Conservation (phyloP, 148 eudicot species). For the Silene uniflora region DNA sequence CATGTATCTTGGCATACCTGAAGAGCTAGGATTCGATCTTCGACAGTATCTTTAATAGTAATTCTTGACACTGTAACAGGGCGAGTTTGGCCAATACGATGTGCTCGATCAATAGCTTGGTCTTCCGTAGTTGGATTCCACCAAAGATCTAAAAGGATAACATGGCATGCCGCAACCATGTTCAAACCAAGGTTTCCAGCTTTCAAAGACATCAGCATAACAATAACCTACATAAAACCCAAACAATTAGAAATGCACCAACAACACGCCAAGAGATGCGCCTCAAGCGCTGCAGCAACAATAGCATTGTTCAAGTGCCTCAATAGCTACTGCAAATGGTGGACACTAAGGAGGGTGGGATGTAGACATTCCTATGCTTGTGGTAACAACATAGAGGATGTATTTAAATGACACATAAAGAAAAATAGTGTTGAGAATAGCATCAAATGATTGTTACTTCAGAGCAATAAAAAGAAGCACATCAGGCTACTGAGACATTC, state of each 20-base stretch:
- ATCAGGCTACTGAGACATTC: not conserved
- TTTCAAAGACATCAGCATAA: conserved; percentile 95
- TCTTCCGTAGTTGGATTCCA: conserved; percentile 99
- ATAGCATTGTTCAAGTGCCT: no score
- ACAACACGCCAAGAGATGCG: not conserved
- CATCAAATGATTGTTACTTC: not conserved
- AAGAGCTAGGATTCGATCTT: conserved; percentile 89
- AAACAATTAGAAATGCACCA: not conserved
- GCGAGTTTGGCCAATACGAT: conserved; percentile 98
- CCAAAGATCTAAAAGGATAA: conserved; percentile 98
- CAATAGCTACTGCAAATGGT: no score
- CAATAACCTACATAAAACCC: conserved; percentile 59
- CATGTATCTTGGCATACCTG: conserved; percentile 49
- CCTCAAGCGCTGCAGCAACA: no score
- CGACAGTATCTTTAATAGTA: conserved; percentile 87
- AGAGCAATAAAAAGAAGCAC: not conserved
- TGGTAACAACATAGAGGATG: not conserved
- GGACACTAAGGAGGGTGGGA: no score
- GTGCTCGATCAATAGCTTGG: conserved; percentile 97
- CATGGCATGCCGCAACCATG: conserved; percentile 98
- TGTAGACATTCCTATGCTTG: not conserved
- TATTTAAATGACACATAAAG: not conserved
- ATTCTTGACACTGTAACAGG: conserved; percentile 87
- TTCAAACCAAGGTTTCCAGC: conserved; percentile 98
- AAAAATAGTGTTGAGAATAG: not conserved